Evolutionary conservation across 2,329 filamentous ascomycete genomes (phyloP).

Genomic region (Fusarium goolgardi): DNA sequence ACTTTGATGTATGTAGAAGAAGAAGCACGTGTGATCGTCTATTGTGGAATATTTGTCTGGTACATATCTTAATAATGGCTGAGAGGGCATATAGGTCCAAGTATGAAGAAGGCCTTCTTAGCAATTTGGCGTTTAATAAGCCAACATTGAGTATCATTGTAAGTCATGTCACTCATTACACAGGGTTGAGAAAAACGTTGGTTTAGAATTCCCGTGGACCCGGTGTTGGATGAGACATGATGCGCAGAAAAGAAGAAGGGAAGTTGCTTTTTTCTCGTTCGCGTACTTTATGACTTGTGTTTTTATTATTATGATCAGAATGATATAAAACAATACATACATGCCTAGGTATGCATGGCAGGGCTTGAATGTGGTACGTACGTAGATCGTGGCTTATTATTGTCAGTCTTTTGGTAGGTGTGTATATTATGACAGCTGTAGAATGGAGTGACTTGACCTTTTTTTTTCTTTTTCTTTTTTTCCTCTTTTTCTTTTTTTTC

Average conservation of each 20-base stretch:
- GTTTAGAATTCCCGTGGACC: background rate
- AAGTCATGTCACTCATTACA: too few relatives aligned
- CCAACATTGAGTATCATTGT: too few relatives aligned
- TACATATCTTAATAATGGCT: background rate
- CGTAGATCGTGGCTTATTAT: constrained; percentile 1
- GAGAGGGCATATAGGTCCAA: background rate
- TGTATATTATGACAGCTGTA: background rate
- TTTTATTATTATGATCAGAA: background rate
- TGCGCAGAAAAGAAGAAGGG: background rate
- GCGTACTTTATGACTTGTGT: background rate
- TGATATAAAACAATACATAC: background rate
- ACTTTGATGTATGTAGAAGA: background rate
- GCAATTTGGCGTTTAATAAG: too few relatives aligned
- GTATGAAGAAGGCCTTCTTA: too few relatives aligned
- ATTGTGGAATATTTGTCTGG: background rate
- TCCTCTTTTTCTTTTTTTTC: too few relatives aligned
- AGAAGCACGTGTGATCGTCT: background rate
- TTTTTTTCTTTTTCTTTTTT: too few relatives aligned
- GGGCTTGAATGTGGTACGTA: background rate
- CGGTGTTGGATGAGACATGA: constrained; percentile 5
- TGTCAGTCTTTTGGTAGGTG: background rate
- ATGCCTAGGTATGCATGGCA: background rate
- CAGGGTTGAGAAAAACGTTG: too few relatives aligned
- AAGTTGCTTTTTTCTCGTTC: constrained; percentile 2
- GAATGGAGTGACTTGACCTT: background rate